Evolutionary conservation across 805 yeast genomes (phyloP).

Genomic region (Pichia kluyveri): DNA sequence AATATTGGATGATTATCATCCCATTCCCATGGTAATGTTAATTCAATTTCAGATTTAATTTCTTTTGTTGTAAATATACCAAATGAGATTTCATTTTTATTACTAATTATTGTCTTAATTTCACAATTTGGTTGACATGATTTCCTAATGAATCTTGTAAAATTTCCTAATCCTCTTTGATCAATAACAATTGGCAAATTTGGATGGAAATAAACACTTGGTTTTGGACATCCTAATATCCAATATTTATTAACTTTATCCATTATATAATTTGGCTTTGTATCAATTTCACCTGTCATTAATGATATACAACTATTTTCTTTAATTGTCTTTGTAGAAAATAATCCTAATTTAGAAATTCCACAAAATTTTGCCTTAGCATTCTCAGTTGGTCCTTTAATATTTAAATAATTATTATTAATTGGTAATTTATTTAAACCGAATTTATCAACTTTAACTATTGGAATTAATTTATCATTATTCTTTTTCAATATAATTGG

Average conservation of each 20-base stretch:
- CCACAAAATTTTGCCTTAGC: slow-evolving; percentile 57
- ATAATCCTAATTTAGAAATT: slow-evolving; percentile 59
- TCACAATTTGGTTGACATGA: slow-evolving; percentile 72
- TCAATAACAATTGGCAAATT: slow-evolving; percentile 63
- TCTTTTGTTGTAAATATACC: slow-evolving; percentile 47
- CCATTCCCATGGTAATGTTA: slow-evolving; percentile 86
- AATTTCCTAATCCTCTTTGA: slow-evolving; percentile 71
- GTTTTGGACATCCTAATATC: slow-evolving; percentile 60
- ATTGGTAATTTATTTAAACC: slow-evolving; percentile 17
- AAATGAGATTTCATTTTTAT: slow-evolving; percentile 33
- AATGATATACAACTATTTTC: slow-evolving; percentile 48
- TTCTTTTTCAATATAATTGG: slow-evolving; percentile 17
- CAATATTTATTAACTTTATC: slow-evolving; percentile 72
- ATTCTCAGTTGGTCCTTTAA: slow-evolving; percentile 51
- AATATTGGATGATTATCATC: slow-evolving; percentile 68
- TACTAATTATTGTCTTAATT: slow-evolving; percentile 42
- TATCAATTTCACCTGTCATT: slow-evolving; percentile 64
- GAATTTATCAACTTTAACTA: slow-evolving; percentile 16
- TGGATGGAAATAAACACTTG: slow-evolving; percentile 48
- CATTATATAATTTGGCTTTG: slow-evolving; percentile 50
- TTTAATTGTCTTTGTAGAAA: slow-evolving; percentile 31
- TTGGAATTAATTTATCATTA: slow-evolving; percentile 14
- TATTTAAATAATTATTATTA: slow-evolving; percentile 18
- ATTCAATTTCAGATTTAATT: slow-evolving; percentile 58
- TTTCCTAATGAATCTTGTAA: slow-evolving; percentile 63